Base-by-base conservation (phyloP, 139 green algal genomes). In the Chlorella sp. region DNA sequence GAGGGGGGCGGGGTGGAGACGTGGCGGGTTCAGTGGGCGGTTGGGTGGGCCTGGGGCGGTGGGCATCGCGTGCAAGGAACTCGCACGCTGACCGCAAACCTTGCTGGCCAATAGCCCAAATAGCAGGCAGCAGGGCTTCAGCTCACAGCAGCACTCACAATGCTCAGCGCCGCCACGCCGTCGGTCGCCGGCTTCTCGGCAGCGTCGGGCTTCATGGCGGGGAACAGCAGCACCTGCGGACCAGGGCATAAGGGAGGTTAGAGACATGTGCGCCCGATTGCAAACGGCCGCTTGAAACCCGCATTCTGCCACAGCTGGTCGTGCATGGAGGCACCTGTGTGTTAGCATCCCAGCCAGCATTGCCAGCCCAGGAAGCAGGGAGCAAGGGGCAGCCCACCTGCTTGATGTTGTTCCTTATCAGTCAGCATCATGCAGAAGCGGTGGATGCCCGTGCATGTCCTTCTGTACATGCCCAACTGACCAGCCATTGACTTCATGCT, bases 341-440 rank as follows among this genome's bases (percentile, higher is more conserved):
- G n/a, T n/a, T n/a, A n/a, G n/a, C n/a, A n/a, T n/a, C n/a, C n/a
- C n/a, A n/a, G n/a, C n/a, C n/a, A n/a, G n/a, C n/a, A n/a, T n/a
- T n/a, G n/a, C n/a, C n/a, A n/a, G n/a, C n/a, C n/a, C n/a, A n/a
- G n/a, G n/a, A n/a, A n/a, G n/a, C n/a, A n/a, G n/a, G n/a, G n/a
- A n/a, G n/a, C n/a, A n/a, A n/a, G n/a, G n/a, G n/a, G n/a, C n/a
- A n/a, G n/a, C n/a, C n/a, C 71, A 92, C 92, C 90, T 98, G 92
- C 95, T 99, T 99, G 93, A 99, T 99, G 91, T 98, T 99, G 84
- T 91, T 92, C 21, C n/a, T 91, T 96, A 91, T 99, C 96, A 28
- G 96, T 98, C 12, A 99, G 92, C 73, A 99, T 75, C 98, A 99
- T 99, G 70, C 95, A 97, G 85, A 99, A 91, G 60, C 98, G 93